Evolutionary conservation across 75 land plant species (phyloP).

Genomic region (Pinus taeda): DNA sequence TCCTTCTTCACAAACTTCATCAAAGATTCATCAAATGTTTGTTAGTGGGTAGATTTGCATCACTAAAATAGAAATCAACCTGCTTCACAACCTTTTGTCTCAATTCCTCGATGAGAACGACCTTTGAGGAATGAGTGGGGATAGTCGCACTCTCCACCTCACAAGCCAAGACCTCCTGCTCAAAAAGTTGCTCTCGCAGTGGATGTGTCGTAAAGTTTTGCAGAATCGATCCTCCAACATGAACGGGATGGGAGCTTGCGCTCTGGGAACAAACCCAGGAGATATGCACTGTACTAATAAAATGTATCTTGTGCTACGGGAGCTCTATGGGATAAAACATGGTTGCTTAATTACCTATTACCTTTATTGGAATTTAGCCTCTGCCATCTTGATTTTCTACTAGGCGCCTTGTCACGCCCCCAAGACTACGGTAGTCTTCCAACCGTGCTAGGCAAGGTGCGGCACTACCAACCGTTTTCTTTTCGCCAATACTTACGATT

Average conservation of each 20-base stretch:
- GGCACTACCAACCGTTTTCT: too few relatives aligned
- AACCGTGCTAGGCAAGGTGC: too few relatives aligned
- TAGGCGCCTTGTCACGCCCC: too few relatives aligned
- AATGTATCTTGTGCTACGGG: too few relatives aligned
- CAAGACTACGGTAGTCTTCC: too few relatives aligned
- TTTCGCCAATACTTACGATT: too few relatives aligned
- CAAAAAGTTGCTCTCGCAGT: neutral
- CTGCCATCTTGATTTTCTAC: too few relatives aligned
- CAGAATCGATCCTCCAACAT: neutral
- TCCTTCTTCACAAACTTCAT: too few relatives aligned
- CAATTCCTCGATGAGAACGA: neutral
- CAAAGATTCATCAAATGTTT: constrained; percentile 60
- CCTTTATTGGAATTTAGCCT: too few relatives aligned
- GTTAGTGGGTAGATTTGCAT: constrained; percentile 82
- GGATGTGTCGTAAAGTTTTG: neutral
- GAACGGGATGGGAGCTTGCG: constrained; percentile 10
- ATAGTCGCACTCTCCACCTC: neutral
- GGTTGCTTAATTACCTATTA: too few relatives aligned
- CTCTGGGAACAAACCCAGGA: neutral
- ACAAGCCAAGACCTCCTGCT: neutral
- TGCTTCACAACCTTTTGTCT: constrained; percentile 11
- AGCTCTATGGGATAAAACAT: too few relatives aligned
- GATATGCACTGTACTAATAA: too few relatives aligned
- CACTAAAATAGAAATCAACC: constrained; percentile 93
- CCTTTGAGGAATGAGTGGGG: neutral